phyloP scores from a whole-genome alignment of 2,329 filamentous ascomycete genomes.

The Tolypocladium ovalisporum region DNA sequence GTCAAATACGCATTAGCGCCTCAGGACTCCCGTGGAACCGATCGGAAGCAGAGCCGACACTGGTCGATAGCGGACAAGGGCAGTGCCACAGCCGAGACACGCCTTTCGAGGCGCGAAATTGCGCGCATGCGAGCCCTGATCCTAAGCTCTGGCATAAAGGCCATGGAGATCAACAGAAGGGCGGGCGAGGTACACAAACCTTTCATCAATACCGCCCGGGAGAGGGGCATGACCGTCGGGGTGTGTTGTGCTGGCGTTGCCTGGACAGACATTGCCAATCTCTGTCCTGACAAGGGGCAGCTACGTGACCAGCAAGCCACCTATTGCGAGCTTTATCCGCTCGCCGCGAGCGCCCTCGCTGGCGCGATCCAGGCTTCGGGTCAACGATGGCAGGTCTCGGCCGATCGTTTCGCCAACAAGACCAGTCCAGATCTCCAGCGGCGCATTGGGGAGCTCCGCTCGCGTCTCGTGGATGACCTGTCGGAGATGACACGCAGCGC shows the following conservation, averaged over 20 bases:
- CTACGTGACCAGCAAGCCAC: slow-evolving; percentile 24
- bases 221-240: slow-evolving; percentile 10
- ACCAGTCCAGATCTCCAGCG: slow-evolving; percentile 42
- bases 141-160: slow-evolving; percentile 80
- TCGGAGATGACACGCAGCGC: slow-evolving; percentile 52
- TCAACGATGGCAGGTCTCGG: slow-evolving; percentile 47
- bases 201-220: slow-evolving; percentile 12
- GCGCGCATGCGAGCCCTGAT: slow-evolving; percentile 68
- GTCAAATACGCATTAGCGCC: slow-evolving; percentile 21
- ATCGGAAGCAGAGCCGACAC: slow-evolving; percentile 23
- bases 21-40: slow-evolving; percentile 11
- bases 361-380: slow-evolving; percentile 34
- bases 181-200: slow-evolving; percentile 38
- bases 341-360: slow-evolving; percentile 41
- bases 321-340: slow-evolving; percentile 34
- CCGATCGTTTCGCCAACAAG: slow-evolving; percentile 45
- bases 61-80: slow-evolving; percentile 41
- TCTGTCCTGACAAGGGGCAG: slow-evolving; percentile 23
- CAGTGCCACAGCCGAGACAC: slow-evolving; percentile 20
- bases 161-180: slow-evolving; percentile 63
- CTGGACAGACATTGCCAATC: slow-evolving; percentile 33
- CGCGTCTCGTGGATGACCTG: slow-evolving; percentile 39
- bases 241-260: slow-evolving; percentile 12
- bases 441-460: slow-evolving; percentile 35
- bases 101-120: slow-evolving; percentile 59